Conservation (phyloP, 345 rosid species). For the Nephelium lappaceum region DNA sequence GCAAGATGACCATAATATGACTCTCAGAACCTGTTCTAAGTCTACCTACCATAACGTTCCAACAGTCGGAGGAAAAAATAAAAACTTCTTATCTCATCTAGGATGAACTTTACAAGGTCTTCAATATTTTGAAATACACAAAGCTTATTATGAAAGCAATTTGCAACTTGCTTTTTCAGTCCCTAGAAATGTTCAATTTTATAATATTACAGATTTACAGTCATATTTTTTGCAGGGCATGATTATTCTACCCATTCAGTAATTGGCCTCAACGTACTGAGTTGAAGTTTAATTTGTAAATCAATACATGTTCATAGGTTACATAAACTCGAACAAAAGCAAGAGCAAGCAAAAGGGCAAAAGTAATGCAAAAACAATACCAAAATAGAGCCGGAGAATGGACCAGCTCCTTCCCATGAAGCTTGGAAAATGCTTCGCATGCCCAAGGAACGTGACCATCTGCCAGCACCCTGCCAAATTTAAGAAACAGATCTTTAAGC, state of each 20-base stretch:
- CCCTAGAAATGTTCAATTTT: neutral
- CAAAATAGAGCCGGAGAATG: conserved; percentile 51
- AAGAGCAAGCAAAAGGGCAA: neutral
- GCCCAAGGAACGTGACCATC: conserved; percentile 96
- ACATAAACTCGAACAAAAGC: neutral
- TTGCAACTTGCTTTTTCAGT: neutral
- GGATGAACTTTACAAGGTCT: neutral
- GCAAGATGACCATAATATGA: neutral
- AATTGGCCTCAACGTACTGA: conserved; percentile 1
- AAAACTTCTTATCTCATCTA: neutral
- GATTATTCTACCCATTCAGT: neutral
- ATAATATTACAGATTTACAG: neutral
- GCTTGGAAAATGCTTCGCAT: conserved; percentile 80
- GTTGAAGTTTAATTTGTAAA: neutral
- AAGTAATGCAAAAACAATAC: conserved; percentile 37
- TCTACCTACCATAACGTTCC: neutral
- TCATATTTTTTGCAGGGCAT: neutral
- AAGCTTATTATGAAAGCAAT: neutral
- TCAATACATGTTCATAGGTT: neutral
- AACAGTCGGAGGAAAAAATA: neutral
- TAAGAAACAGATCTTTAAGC: neutral
- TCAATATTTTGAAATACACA: neutral
- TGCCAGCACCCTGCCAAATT: conserved; percentile 63
- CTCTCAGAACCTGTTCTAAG: neutral
- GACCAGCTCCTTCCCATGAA: conserved; percentile 57